Conservation (phyloP, 352 stramenopile genomes). For the Globisporangium irregulare region DNA sequence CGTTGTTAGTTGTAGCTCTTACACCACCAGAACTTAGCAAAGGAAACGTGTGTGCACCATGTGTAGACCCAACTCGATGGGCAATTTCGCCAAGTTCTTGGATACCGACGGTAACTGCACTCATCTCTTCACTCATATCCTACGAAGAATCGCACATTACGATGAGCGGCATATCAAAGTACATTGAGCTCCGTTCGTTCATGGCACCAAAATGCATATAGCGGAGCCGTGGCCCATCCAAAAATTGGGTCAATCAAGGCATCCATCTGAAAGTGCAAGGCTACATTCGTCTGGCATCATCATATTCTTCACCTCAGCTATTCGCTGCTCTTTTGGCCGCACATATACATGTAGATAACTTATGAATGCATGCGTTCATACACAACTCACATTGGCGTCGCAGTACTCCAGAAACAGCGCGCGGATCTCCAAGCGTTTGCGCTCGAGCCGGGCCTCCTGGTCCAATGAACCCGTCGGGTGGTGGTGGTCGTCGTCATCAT, state of each 20-base stretch:
- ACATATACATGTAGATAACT: neutral
- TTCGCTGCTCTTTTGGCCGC: too few relatives aligned
- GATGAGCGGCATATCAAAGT: too few relatives aligned
- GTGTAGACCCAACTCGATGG: neutral
- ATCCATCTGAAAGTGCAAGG: neutral
- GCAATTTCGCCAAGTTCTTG: neutral
- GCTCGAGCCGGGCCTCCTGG: neutral
- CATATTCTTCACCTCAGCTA: neutral
- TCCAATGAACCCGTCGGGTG: neutral
- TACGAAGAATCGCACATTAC: neutral
- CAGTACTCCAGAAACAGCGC: neutral
- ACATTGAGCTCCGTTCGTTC: too few relatives aligned
- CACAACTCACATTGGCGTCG: neutral
- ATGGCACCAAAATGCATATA: too few relatives aligned
- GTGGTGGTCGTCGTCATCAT: neutral
- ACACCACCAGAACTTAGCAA: neutral
- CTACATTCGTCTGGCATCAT: neutral
- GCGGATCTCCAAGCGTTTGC: neutral
- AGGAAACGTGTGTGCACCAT: neutral
- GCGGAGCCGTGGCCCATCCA: neutral
- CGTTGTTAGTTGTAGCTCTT: neutral
- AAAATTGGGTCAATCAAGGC: neutral
- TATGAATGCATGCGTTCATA: too few relatives aligned
- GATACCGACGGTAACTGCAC: neutral
- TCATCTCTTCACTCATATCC: neutral